Evolutionary conservation across 257 asterid genomes (phyloP).

Genomic region (Vinca minor): DNA sequence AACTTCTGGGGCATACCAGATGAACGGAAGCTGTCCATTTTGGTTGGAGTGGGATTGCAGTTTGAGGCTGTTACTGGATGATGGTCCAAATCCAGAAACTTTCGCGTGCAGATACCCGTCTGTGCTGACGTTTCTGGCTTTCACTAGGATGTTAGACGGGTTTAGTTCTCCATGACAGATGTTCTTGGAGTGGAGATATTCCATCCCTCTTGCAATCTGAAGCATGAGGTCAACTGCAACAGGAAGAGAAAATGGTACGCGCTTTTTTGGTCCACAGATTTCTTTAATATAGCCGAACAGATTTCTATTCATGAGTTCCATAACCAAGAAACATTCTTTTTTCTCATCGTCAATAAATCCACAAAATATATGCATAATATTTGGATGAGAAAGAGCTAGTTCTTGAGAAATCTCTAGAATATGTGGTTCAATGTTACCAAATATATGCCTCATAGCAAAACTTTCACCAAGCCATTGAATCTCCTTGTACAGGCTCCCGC

Average conservation of each 20-base stretch:
- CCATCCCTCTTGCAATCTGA: constrained; percentile 95
- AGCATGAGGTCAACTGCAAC: constrained; percentile 73
- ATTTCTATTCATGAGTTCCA: constrained; percentile 74
- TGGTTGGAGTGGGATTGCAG: constrained; percentile 29
- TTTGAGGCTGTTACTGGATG: constrained; percentile 22
- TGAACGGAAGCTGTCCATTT: constrained; percentile 31
- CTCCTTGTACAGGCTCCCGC: constrained; percentile 65
- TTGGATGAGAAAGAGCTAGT: constrained; percentile 65
- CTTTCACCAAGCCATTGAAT: constrained; percentile 89
- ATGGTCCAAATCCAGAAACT: constrained; percentile 57
- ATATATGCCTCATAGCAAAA: constrained; percentile 63
- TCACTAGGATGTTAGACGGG: constrained; percentile 53
- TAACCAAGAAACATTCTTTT: constrained; percentile 61
- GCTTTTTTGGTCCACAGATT: constrained; percentile 49
- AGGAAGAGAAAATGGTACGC: constrained; percentile 62
- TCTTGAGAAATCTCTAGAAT: constrained; percentile 38
- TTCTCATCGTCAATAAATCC: constrained; percentile 66
- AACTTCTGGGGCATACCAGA: constrained; percentile 86
- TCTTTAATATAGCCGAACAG: constrained; percentile 60
- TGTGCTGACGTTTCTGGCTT: constrained; percentile 26
- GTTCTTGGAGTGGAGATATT: constrained; percentile 67
- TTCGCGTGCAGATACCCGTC: constrained; percentile 66
- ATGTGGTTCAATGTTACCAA: constrained; percentile 41
- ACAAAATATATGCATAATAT: constrained; percentile 53
- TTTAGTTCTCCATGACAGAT: constrained; percentile 73